These are phyloP conservation scores for Penicillium sp. DNA, from an alignment of 2,329 filamentous ascomycete species.

Conservation along the genomic window DNA sequence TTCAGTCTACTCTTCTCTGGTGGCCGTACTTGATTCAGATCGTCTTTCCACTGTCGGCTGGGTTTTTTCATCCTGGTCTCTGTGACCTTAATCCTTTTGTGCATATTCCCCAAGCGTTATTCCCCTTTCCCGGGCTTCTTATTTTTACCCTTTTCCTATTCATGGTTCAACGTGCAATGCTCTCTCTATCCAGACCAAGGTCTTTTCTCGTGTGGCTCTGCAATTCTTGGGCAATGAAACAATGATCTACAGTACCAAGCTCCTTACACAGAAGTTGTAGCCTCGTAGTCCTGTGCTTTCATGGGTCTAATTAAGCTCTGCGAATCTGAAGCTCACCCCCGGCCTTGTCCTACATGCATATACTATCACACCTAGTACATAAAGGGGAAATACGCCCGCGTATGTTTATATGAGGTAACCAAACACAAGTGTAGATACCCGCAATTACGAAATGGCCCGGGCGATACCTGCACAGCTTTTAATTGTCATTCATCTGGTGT, in stretches of 20 bases:
- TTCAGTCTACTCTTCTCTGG: not conserved
- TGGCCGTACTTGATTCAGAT: not conserved
- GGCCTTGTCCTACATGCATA: not conserved
- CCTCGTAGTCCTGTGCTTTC: not conserved
- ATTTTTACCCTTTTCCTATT: not conserved
- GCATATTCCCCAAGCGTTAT: slow-evolving; percentile 17
- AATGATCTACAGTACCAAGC: not conserved
- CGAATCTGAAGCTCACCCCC: not conserved
- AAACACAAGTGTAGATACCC: not conserved
- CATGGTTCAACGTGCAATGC: not conserved
- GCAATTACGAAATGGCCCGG: not conserved
- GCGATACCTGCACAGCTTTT: not conserved
- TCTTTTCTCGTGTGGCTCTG: not conserved
- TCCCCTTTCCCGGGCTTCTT: not conserved
- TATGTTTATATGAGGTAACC: not conserved
- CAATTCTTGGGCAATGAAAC: not conserved
- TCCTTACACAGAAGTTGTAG: not conserved
- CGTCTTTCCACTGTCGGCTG: not conserved
- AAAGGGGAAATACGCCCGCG: too few species aligned
- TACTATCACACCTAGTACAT: too few species aligned
- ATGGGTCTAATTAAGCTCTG: not conserved
- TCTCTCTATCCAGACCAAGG: not conserved
- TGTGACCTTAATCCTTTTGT: not conserved
- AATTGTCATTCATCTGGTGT: not conserved
- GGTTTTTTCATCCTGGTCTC: not conserved